phyloP scores from a whole-genome alignment of 1,139 yeast genomes.

The Hyphopichia wangnamkhiaoensis region DNA sequence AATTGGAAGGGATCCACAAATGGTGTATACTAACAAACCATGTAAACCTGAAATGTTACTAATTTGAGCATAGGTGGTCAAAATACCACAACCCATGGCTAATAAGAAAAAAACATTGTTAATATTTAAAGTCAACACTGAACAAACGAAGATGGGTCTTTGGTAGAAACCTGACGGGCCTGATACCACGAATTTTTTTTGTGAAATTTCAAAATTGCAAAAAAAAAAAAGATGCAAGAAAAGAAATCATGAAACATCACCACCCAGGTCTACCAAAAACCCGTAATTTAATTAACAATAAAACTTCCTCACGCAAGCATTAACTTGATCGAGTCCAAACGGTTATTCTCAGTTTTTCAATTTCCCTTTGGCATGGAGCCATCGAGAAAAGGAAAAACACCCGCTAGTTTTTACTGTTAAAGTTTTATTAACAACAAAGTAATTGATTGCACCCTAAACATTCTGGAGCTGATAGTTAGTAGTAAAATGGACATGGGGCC shows the following conservation, averaged over 20 bases:
- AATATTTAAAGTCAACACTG: neutral
- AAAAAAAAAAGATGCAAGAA: too few relatives aligned
- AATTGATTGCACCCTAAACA: too few relatives aligned
- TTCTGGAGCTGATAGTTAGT: too few relatives aligned
- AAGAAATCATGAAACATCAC: too few relatives aligned
- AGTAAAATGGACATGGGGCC: too few relatives aligned
- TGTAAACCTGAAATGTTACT: slow-evolving; percentile 86
- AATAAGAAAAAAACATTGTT: slow-evolving; percentile 15
- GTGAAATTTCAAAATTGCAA: too few relatives aligned
- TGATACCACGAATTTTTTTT: too few relatives aligned
- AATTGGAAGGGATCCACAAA: slow-evolving; percentile 84
- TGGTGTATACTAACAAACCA: slow-evolving; percentile 79
- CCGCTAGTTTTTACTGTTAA: slow-evolving; percentile 39
- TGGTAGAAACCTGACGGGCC: too few relatives aligned
- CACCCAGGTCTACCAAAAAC: too few relatives aligned
- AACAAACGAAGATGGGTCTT: too few relatives aligned
- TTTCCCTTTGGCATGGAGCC: slow-evolving; percentile 8
- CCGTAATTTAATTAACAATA: slow-evolving; percentile 8
- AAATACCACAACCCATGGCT: slow-evolving; percentile 91
- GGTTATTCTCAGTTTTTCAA: slow-evolving; percentile 69
- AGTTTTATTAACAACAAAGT: neutral
- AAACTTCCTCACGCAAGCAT: slow-evolving; percentile 83
- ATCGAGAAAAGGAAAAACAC: slow-evolving; percentile 37
- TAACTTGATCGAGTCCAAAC: slow-evolving; percentile 85
- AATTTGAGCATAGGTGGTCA: slow-evolving; percentile 83